These are phyloP conservation scores for Mortierella sp. DNA, from an alignment of 371 early-diverging fungal genomes.

Conservation along the genomic window DNA sequence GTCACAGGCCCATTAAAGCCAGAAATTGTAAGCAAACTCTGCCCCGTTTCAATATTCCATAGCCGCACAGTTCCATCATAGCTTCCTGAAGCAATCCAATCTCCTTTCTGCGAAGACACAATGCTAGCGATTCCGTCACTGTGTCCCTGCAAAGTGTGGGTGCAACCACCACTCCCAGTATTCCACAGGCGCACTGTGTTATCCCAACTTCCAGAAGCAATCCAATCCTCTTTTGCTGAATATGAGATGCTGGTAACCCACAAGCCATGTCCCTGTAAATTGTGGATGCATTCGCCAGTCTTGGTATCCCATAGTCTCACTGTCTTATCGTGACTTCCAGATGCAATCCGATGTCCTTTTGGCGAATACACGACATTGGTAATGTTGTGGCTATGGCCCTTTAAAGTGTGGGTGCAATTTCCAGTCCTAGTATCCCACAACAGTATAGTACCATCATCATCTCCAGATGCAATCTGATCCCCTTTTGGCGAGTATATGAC, in stretches of 20 bases:
- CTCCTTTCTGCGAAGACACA: background rate
- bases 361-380: background rate
- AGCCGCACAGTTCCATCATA: background rate
- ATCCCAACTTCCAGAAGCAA: slow-evolving; percentile 14
- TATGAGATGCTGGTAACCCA: slow-evolving; percentile 1
- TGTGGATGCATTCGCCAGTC: background rate
- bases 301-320: background rate
- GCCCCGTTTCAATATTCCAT: background rate
- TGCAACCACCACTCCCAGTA: background rate
- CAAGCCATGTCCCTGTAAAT: background rate
- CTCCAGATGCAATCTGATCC: background rate
- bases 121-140: background rate
- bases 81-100: background rate
- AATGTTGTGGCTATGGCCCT: background rate
- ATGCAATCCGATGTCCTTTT: background rate
- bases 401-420: slow-evolving; percentile 16
- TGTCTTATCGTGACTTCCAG: background rate
- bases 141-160: background rate
- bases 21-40: background rate
- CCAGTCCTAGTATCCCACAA: background rate
- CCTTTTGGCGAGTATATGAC: slow-evolving; percentile 3
- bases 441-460: background rate
- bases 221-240: background rate
- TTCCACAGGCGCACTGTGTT: slow-evolving; percentile 11
- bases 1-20: background rate